These are phyloP conservation scores for Emmonsia crescens DNA, from an alignment of 2,329 filamentous ascomycete species.

Conservation along the genomic window DNA sequence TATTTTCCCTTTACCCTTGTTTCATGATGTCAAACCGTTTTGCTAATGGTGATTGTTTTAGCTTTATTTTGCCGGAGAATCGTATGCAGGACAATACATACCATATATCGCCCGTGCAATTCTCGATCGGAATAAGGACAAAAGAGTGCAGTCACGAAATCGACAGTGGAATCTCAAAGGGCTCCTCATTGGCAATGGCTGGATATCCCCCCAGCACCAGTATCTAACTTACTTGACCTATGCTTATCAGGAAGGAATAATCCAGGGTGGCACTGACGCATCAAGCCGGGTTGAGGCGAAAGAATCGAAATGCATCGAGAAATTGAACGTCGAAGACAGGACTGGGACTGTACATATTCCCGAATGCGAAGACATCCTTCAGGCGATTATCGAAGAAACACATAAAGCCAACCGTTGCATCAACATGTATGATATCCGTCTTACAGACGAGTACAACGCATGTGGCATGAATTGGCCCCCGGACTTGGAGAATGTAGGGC, in stretches of 20 bases:
- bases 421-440: constrained; percentile 96
- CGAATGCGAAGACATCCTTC: constrained; percentile 67
- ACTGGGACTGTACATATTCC: constrained; percentile 54
- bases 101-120: constrained; percentile 93
- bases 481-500: constrained; percentile 64
- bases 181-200: constrained; percentile 90
- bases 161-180: constrained; percentile 68
- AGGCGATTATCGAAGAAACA: constrained; percentile 58
- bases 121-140: constrained; percentile 68
- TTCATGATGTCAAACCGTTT: not conserved
- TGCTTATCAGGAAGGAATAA: constrained; percentile 63
- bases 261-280: constrained; percentile 54
- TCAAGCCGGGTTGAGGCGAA: constrained; percentile 58
- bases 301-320: constrained; percentile 55
- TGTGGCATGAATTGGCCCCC: constrained; percentile 99
- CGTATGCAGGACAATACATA: constrained; percentile 92
- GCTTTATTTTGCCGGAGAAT: constrained; percentile 93
- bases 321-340: constrained; percentile 48
- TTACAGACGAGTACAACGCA: constrained; percentile 66
- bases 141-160: constrained; percentile 25
- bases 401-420: constrained; percentile 51
- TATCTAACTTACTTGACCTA: constrained; percentile 79
- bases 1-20: not conserved
- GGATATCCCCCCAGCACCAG: constrained; percentile 85
- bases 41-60: constrained; percentile 27